Percentiles rank a stretch among this genome's conserved stretches.
phyloP scores from a whole-genome alignment of 768 basidiomycete species.

The Hydnomerulius pinastri region DNA sequence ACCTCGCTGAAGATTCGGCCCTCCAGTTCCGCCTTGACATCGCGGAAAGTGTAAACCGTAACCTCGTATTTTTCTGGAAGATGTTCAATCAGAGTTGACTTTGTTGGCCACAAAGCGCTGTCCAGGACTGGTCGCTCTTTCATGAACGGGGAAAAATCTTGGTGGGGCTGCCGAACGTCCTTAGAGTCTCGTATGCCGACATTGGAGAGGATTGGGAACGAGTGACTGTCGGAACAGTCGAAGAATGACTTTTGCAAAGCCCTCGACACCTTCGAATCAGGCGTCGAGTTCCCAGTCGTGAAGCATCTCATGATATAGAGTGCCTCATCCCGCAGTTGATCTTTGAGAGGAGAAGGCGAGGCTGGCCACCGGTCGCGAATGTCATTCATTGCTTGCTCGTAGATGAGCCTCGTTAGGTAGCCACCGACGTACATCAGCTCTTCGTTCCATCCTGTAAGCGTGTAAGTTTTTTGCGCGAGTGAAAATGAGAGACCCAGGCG shows the following conservation, averaged over 20 bases:
- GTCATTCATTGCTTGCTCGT: conserved; percentile 74
- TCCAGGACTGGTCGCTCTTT: conserved; percentile 68
- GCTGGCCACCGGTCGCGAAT: conserved; percentile 42
- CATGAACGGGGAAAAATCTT: conserved; percentile 68
- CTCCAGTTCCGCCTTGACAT: conserved; percentile 74
- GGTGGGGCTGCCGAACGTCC: conserved; percentile 73
- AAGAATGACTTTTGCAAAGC: conserved; percentile 79
- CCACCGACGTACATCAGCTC: conserved; percentile 86
- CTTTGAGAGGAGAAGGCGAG: neutral
- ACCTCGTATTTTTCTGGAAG: conserved; percentile 64
- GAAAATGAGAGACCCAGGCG: neutral
- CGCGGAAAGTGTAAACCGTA: conserved; percentile 70
- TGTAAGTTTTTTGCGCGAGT: no score
- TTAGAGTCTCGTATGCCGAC: conserved; percentile 65
- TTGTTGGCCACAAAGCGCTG: neutral
- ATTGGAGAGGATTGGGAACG: conserved; percentile 76
- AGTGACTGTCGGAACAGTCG: conserved; percentile 46
- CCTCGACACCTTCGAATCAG: conserved; percentile 70
- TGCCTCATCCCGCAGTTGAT: conserved; percentile 29
- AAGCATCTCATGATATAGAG: conserved; percentile 85
- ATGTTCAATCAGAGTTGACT: conserved; percentile 59
- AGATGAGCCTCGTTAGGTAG: conserved; percentile 76
- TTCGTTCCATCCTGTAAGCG: conserved; percentile 87
- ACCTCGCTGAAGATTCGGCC: conserved; percentile 60
- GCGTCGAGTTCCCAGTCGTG: conserved; percentile 83